Conservation (phyloP, 1,284 basidiomycete genomes). For the Trichosporon asahii region DNA sequence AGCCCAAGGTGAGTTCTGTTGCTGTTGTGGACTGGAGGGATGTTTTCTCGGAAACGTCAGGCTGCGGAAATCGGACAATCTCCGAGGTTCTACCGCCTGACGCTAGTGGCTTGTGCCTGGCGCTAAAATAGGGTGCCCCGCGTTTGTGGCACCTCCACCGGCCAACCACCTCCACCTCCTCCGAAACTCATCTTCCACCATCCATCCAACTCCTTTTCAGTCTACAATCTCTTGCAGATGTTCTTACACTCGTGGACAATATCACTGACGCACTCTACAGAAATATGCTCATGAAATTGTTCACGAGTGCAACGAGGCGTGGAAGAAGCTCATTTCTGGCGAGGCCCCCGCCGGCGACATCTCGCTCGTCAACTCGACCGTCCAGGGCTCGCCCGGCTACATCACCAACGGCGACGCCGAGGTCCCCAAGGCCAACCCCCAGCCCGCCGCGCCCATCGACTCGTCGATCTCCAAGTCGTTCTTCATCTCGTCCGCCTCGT, state of each 20-base stretch:
- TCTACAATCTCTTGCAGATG: neutral
- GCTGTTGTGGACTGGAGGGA: neutral
- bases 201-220: neutral
- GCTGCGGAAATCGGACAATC: neutral
- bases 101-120: neutral
- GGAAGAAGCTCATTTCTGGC: constrained; percentile 87
- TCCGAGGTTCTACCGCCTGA: neutral
- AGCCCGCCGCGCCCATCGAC: constrained; percentile 80
- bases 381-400: constrained; percentile 70
- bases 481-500: constrained; percentile 65
- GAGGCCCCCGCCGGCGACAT: constrained; percentile 67
- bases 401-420: constrained; percentile 61
- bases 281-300: constrained; percentile 98
- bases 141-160: neutral
- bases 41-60: neutral
- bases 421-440: constrained; percentile 74
- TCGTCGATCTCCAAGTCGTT: constrained; percentile 66
- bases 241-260: neutral
- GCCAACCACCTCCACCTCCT: neutral
- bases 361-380: constrained; percentile 65
- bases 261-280: constrained; percentile 27
- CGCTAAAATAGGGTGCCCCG: neutral
- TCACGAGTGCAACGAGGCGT: constrained; percentile 97
- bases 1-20: constrained; percentile 65
- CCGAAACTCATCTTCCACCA: neutral